phyloP scores from a whole-genome alignment of 1,139 yeast species.

The Wickerhamomyces sp. region DNA sequence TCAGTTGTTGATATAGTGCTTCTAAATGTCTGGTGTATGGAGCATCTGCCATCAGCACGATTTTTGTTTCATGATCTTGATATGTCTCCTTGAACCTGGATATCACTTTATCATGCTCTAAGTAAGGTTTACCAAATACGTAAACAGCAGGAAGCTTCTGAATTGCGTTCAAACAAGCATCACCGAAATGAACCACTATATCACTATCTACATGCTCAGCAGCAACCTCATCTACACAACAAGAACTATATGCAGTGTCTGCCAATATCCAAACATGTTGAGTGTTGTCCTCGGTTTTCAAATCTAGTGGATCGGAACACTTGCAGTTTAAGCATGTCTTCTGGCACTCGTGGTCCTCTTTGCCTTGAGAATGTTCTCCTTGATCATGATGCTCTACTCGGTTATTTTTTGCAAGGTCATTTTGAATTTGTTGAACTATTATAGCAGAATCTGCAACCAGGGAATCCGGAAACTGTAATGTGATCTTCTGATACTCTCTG shows the following conservation, averaged over 20 bases:
- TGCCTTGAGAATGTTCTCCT: slow-evolving; percentile 2
- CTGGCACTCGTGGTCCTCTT: slow-evolving; percentile 18
- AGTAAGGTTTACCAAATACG: slow-evolving; percentile 64
- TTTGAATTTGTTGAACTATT: slow-evolving; percentile 49
- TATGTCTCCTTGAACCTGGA: slow-evolving; percentile 37
- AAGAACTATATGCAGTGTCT: slow-evolving; percentile 91
- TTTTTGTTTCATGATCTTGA: slow-evolving; percentile 32
- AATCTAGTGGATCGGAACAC: slow-evolving; percentile 26
- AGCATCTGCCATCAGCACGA: slow-evolving; percentile 67
- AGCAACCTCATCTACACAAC: slow-evolving; percentile 97
- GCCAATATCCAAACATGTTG: slow-evolving; percentile 71
- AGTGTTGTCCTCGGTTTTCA: slow-evolving; percentile 2
- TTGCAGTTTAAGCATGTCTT: slow-evolving; percentile 21
- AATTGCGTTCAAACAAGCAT: slow-evolving; percentile 83
- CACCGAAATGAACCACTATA: slow-evolving; percentile 88
- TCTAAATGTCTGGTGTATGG: slow-evolving; percentile 46
- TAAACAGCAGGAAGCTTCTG: slow-evolving; percentile 69
- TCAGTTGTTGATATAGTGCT: slow-evolving; percentile 32
- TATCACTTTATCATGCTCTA: slow-evolving; percentile 35
- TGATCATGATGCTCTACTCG: slow-evolving; percentile 2
- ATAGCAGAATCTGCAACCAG: slow-evolving; percentile 75
- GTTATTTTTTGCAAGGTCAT: slow-evolving; percentile 10
- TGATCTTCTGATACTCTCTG: slow-evolving; percentile 46
- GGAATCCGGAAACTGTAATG: slow-evolving; percentile 87
- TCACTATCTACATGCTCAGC: slow-evolving; percentile 90